Conservation (phyloP, 1,284 basidiomycete genomes). For the Puccinia polysora region DNA sequence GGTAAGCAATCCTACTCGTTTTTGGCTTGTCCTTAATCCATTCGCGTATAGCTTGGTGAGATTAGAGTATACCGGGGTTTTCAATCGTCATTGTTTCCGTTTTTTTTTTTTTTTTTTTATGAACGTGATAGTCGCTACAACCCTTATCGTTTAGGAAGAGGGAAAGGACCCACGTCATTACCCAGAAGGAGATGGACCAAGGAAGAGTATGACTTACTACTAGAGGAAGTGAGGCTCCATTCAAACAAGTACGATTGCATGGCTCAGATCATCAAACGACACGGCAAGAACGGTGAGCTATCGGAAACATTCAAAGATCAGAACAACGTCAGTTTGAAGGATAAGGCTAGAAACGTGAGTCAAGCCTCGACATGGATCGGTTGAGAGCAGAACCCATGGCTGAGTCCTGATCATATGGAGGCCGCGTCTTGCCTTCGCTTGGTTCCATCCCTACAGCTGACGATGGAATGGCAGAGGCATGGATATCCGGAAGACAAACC, state of each 20-base stretch:
- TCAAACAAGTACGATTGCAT: conserved; percentile 43
- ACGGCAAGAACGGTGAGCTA: conserved; percentile 28
- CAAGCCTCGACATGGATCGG: too few species aligned
- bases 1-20: neutral
- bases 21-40: neutral
- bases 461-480: conserved; percentile 40
- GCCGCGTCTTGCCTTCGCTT: neutral
- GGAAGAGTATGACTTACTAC: conserved; percentile 33
- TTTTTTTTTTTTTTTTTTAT: too few species aligned
- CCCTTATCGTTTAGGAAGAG: conserved; percentile 32
- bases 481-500: conserved; percentile 42
- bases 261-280: conserved; percentile 43
- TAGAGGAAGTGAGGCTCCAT: conserved; percentile 37
- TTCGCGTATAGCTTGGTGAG: too few species aligned
- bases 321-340: conserved; percentile 41
- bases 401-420: neutral
- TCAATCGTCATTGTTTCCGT: too few species aligned
- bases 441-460: conserved; percentile 5
- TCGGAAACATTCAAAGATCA: conserved; percentile 31
- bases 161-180: conserved; percentile 24
- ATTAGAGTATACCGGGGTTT: too few species aligned
- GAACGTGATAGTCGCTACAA: conserved; percentile 28
- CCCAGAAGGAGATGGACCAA: conserved; percentile 36
- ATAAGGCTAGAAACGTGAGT: conserved; percentile 41
- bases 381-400: too few species aligned